These are phyloP conservation scores for Nymphaea thermarum DNA, from an alignment of 164 flowering plant genomes.

Conservation along the genomic window DNA sequence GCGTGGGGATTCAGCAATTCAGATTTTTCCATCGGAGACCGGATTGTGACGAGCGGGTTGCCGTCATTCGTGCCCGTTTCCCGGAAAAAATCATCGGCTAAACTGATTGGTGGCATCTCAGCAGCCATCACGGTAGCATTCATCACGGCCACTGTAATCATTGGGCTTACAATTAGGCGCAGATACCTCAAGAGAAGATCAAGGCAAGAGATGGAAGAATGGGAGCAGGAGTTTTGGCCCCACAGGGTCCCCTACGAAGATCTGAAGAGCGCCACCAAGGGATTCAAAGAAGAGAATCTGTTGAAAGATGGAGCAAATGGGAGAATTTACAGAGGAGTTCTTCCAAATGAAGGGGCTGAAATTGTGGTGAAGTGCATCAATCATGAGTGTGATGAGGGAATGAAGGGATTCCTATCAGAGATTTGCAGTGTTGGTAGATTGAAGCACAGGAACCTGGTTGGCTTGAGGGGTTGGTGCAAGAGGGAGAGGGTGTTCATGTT, in stretches of 20 bases:
- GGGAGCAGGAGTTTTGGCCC: slow-evolving; percentile 52
- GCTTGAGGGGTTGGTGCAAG: slow-evolving; percentile 40
- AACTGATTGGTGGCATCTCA: slow-evolving; percentile 18
- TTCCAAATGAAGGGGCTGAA: slow-evolving; percentile 14
- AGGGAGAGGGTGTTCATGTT: slow-evolving; percentile 22
- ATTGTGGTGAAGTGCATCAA: slow-evolving; percentile 34
- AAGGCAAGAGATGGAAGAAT: slow-evolving; percentile 22
- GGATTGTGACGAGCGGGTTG: slow-evolving; percentile 19
- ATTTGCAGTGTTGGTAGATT: slow-evolving; percentile 39
- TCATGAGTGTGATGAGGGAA: slow-evolving; percentile 18
- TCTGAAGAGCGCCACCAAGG: slow-evolving; percentile 23
- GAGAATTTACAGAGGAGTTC: slow-evolving; percentile 28
- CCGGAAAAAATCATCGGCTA: slow-evolving; percentile 6
- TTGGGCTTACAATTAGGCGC: slow-evolving; percentile 3
- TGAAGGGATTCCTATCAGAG: slow-evolving; percentile 34
- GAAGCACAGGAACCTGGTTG: slow-evolving; percentile 37
- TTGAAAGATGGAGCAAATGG: slow-evolving; percentile 37
- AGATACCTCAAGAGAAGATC: slow-evolving; percentile 3
- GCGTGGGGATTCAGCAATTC: slow-evolving; percentile 39
- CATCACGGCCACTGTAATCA: not conserved
- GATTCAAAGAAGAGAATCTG: slow-evolving; percentile 24
- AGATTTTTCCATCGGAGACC: slow-evolving; percentile 23
- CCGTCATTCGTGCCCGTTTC: slow-evolving; percentile 25
- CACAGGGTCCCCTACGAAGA: slow-evolving; percentile 29
- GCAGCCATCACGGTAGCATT: slow-evolving; percentile 4